These are phyloP conservation scores for Penicillium sp. DNA, from an alignment of 2,329 filamentous ascomycete species.

Conservation along the genomic window DNA sequence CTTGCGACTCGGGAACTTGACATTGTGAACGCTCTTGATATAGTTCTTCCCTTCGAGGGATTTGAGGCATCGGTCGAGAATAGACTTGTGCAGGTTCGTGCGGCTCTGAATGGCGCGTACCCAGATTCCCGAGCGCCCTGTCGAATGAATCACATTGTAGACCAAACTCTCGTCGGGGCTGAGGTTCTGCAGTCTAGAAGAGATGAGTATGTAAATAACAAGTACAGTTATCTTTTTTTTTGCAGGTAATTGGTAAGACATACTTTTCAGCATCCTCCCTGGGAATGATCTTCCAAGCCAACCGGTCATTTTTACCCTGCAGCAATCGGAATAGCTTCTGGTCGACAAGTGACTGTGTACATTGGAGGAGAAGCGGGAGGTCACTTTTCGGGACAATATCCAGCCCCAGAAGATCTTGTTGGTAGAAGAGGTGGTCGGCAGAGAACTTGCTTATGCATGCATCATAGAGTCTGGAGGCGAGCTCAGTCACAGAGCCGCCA, in stretches of 20 bases:
- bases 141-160: constrained; percentile 86
- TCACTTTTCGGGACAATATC: constrained; percentile 51
- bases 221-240: background rate
- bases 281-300: constrained; percentile 55
- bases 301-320: constrained; percentile 47
- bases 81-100: constrained; percentile 81
- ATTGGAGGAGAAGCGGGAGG: constrained; percentile 48
- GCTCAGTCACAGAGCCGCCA: constrained; percentile 37
- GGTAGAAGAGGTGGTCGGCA: constrained; percentile 51
- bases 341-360: constrained; percentile 51
- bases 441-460: constrained; percentile 47
- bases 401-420: constrained; percentile 51
- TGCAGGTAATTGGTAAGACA: constrained; percentile 1
- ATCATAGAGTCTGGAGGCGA: constrained; percentile 52
- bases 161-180: constrained; percentile 78
- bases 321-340: constrained; percentile 53
- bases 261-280: constrained; percentile 56
- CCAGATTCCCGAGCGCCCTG: constrained; percentile 87
- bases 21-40: constrained; percentile 88
- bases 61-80: constrained; percentile 81
- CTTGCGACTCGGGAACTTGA: constrained; percentile 87
- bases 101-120: constrained; percentile 79
- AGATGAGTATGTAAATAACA: constrained; percentile 12
- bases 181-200: constrained; percentile 49
- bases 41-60: constrained; percentile 79